Evolutionary conservation across 2,329 filamentous ascomycete genomes (phyloP), one percentile per base, ranked within the genome.

Genomic region (Ilyonectria sp.): DNA sequence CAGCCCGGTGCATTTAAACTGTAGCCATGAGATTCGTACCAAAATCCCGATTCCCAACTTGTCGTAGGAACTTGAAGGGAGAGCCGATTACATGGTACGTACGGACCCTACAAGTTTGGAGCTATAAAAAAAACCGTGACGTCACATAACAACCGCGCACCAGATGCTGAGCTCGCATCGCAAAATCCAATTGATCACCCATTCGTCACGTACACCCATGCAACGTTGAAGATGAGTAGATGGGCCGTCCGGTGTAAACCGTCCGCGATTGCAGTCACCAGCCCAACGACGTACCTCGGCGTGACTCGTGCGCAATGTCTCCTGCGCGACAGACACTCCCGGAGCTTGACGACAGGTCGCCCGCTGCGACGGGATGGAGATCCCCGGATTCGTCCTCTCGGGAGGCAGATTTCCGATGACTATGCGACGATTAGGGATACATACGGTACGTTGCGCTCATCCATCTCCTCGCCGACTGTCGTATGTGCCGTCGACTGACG

Each of bases 351-450:
- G 11, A 60, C 67, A 6, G 59, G 63, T 13, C 46, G 47, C 5
- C 53, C 43, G 35, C 59, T 71, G 33, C 52, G 60, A 3, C 71
- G 69, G 21, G 67, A 74, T 31, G 67, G 74, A 17, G 84, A 85
- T 68, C 81, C 84, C 8, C 78, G 84, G 49, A 71, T 86, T 29
- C 77, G 75, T 10, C 79, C 82, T n/a, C 64, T 85, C 5, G 84
- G 81, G 1, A 79, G 77, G 55, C 70, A 81, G 65, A 85, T 87
- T 56, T 78, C 79, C 43, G 81, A 86, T 61, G 85, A 86, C 23
- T 87, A 84, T 74, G 84, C 85, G 21, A 68, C 74, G 13, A 78
- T 86, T 43, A 81, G 79, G 53, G 82, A 85, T 9, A 77, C 79
- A 53, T 87, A 87, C 69, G 81, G 85, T 86, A 76, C 40, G 72